Conservation (phyloP, 805 yeast genomes). For the Teunomyces lycoperdinae region DNA sequence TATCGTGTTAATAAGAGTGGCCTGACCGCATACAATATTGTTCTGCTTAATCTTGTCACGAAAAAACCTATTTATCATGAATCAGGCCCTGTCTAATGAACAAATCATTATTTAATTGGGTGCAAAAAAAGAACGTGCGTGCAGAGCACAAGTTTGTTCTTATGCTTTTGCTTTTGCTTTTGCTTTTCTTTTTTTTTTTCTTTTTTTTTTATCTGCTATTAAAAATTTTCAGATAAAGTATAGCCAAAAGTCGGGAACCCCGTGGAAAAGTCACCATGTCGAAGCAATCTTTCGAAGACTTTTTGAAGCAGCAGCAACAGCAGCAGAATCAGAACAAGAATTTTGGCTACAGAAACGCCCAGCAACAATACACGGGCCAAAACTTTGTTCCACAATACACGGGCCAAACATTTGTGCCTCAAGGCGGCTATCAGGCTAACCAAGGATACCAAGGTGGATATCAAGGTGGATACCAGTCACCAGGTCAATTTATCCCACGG, state of each 20-base stretch:
- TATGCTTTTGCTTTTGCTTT: too few relatives aligned
- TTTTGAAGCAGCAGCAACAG: slow-evolving; percentile 43
- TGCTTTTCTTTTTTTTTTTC: neutral
- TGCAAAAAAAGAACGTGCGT: neutral
- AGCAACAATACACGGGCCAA: neutral
- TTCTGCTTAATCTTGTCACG: neutral
- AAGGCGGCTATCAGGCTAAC: neutral
- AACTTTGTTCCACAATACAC: neutral
- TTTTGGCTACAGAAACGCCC: slow-evolving; percentile 8
- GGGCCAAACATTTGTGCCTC: slow-evolving; percentile 1
- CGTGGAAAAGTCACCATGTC: slow-evolving; percentile 7
- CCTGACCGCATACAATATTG: neutral
- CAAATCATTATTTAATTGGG: too few relatives aligned
- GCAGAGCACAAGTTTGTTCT: neutral
- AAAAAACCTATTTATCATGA: neutral
- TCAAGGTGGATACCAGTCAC: neutral
- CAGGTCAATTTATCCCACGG: neutral
- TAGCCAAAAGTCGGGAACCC: neutral
- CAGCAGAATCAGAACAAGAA: slow-evolving; percentile 33
- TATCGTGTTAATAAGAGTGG: neutral
- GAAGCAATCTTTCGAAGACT: slow-evolving; percentile 47
- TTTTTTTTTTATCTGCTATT: slow-evolving; percentile 1
- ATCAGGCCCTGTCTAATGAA: neutral
- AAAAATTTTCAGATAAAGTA: slow-evolving; percentile 2
- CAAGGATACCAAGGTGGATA: too few relatives aligned